A percentile compares a stretch with the other conserved stretches of the same genome.
Evolutionary conservation across 192 early-diverging fungal species (phyloP).

Genomic region (Podila minutissima): DNA sequence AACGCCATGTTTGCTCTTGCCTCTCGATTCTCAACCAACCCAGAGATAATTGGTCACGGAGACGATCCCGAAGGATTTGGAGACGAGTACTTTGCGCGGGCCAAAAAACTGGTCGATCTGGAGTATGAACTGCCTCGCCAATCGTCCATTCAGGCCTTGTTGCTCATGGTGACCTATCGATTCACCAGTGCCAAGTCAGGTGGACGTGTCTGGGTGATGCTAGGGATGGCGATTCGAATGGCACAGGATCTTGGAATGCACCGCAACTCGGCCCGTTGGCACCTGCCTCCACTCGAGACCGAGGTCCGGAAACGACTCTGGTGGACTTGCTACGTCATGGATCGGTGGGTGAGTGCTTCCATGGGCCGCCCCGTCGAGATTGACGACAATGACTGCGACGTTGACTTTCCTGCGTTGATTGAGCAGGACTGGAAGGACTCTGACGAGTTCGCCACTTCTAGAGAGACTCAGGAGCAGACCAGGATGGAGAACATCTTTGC

Average conservation of each 20-base stretch:
- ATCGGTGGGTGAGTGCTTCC: conserved; percentile 64
- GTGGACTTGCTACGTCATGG: conserved; percentile 81
- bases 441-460: conserved; percentile 7
- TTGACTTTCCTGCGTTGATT: conserved; percentile 52
- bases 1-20: conserved; percentile 66
- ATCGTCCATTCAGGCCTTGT: conserved; percentile 71
- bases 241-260: conserved; percentile 68
- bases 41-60: conserved; percentile 48
- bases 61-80: conserved; percentile 60
- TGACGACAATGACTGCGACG: conserved; percentile 65
- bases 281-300: conserved; percentile 57
- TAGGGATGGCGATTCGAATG: conserved; percentile 65
- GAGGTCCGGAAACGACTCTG: conserved; percentile 74
- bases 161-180: conserved; percentile 73
- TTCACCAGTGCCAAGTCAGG: conserved; percentile 68
- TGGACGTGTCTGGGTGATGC: conserved; percentile 77
- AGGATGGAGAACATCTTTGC: conserved; percentile 19
- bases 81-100: conserved; percentile 71
- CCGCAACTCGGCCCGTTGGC: conserved; percentile 62
- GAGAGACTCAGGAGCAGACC: conserved; percentile 15
- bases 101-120: conserved; percentile 75
- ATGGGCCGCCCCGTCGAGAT: conserved; percentile 65
- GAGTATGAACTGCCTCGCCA: conserved; percentile 68
- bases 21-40: conserved; percentile 55
- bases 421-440: conserved; percentile 47